Conservation (phyloP, 176 grass and related monocot species). For the Oryza australiensis region DNA sequence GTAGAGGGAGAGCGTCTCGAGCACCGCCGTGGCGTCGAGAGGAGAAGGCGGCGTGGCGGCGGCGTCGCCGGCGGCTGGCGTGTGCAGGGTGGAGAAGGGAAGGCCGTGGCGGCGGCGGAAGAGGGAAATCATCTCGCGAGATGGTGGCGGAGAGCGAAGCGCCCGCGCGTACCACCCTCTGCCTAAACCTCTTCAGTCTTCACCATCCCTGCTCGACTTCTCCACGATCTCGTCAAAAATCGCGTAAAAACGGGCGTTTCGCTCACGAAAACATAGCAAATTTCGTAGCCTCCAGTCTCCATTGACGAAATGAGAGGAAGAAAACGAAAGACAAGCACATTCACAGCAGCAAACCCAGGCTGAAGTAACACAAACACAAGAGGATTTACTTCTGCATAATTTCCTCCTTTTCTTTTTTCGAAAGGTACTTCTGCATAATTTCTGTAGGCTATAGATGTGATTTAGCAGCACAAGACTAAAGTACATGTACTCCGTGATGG, state of each 20-base stretch:
- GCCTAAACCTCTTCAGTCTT: no score
- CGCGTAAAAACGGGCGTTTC: neutral
- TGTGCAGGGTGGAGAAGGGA: conserved; percentile 29
- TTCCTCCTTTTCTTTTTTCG: neutral
- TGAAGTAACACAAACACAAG: neutral
- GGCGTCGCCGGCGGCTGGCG: neutral
- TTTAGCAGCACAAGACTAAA: neutral
- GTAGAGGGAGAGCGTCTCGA: conserved; percentile 75
- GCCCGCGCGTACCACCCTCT: neutral
- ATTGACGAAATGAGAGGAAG: neutral
- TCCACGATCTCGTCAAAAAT: neutral
- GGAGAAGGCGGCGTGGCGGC: neutral
- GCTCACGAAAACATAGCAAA: neutral
- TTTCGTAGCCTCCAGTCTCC: neutral
- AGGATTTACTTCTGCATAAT: conserved; percentile 27
- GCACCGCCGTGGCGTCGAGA: conserved; percentile 51
- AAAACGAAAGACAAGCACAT: neutral
- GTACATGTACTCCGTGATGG: neutral
- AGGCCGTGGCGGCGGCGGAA: conserved; percentile 1
- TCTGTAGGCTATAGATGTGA: conserved; percentile 7
- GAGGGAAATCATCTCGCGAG: conserved; percentile 37
- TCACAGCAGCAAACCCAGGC: neutral
- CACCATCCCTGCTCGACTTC: no score
- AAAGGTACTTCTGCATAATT: conserved; percentile 25
- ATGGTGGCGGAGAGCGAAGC: neutral